These are phyloP conservation scores for Ogataea parapolymorpha DNA, from an alignment of 805 yeast species.

Conservation along the genomic window DNA sequence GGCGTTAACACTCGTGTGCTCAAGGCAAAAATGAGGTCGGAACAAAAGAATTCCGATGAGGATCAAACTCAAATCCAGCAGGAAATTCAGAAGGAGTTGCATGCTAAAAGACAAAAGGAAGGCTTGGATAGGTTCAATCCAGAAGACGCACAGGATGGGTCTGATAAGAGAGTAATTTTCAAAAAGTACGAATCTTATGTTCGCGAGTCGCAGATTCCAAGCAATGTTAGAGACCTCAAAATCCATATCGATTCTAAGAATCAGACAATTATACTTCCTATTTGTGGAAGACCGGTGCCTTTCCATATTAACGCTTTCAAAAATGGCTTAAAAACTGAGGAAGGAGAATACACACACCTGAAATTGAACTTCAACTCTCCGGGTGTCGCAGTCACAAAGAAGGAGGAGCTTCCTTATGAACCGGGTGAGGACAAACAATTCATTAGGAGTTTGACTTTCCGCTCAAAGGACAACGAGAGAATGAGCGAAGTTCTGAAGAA, in stretches of 20 bases:
- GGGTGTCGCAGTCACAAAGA: constrained; percentile 62
- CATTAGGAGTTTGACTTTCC: constrained; percentile 78
- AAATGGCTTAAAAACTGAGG: constrained; percentile 92
- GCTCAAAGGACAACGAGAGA: constrained; percentile 88
- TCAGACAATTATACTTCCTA: constrained; percentile 87
- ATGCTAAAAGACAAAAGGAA: constrained; percentile 79
- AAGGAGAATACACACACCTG: constrained; percentile 89
- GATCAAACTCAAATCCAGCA: constrained; percentile 75
- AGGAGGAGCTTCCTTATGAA: constrained; percentile 86
- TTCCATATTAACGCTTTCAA: constrained; percentile 93
- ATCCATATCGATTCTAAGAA: constrained; percentile 84
- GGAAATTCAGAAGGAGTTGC: constrained; percentile 78
- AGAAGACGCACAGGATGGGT: constrained; percentile 64
- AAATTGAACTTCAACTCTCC: constrained; percentile 93
- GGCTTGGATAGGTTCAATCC: constrained; percentile 81
- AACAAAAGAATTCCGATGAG: constrained; percentile 69
- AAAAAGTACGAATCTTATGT: constrained; percentile 92
- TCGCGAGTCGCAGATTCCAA: constrained; percentile 89
- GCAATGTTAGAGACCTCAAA: constrained; percentile 74
- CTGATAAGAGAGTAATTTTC: constrained; percentile 69
- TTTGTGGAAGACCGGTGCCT: constrained; percentile 95
- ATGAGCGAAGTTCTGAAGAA: constrained; percentile 87
- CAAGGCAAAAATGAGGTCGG: constrained; percentile 76
- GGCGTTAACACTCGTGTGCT: constrained; percentile 60
- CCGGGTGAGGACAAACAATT: constrained; percentile 83